Evolutionary conservation across 345 rosid species (phyloP), one percentile per base, ranked within the genome.

Genomic region (Citrus trifoliata): DNA sequence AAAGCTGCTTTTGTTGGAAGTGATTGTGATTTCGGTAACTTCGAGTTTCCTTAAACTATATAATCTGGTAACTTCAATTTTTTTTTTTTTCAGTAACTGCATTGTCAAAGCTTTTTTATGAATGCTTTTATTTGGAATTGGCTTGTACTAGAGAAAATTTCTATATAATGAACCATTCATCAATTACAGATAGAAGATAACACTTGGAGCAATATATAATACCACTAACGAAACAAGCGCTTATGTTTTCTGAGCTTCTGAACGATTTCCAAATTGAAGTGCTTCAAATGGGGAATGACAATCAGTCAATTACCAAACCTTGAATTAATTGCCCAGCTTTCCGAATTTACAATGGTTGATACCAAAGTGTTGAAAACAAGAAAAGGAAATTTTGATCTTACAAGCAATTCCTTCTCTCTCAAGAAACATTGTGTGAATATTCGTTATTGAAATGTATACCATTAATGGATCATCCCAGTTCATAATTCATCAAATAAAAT

Each of bases 31-130:
- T 74, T 56, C 65, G 80, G 82, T 16, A 82, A 73, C 59, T 71
- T 87, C 69, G 88, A 88, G 84, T 89, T 89, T 75, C 89, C 93
- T 66, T 82, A 82, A 6, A 75, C 84, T 28, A 78, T 89, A 37
- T 37, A 7, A 0, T 37, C 40, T 1, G 40, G 40, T 37, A 37
- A 37, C 51, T 46, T 13, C 51, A 3, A 40, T 30, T 25, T 2
- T 3, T 63, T 25, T 24, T 19, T 19, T 65, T 28, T 19, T 19
- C 9, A 7, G 10, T 46, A 46, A 25, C 22, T 7, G 64, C 37
- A 6, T 28, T 51, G 16, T 42, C 13, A 27, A 58, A 56, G 4
- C 14, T 74, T 42, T 12, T 55, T 21, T 14, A 4, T 68, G 19
- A 37, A 30, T 42, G 72, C 9, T 42, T 68, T 18, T n/a, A 12